These are phyloP conservation scores for Ananas comosus DNA, from an alignment of 176 grass and related monocot species.

Conservation along the genomic window DNA sequence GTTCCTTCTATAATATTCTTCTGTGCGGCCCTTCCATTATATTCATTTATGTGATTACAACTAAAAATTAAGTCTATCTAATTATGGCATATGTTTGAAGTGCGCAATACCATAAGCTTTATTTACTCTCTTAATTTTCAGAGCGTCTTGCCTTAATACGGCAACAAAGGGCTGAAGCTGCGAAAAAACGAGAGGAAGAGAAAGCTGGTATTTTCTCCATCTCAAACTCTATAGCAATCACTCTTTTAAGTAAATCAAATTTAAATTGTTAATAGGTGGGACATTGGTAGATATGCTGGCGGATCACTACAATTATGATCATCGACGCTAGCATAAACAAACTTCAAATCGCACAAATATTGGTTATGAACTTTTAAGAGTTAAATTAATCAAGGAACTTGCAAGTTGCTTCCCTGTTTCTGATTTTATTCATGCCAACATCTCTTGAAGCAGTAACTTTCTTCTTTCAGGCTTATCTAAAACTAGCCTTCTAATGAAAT, in stretches of 20 bases:
- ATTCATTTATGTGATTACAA: too few relatives aligned
- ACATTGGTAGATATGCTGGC: neutral
- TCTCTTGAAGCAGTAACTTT: neutral
- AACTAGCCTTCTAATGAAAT: neutral
- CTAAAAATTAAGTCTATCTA: too few relatives aligned
- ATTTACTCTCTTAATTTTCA: constrained; percentile 18
- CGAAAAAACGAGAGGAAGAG: constrained; percentile 77
- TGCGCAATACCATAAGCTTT: neutral
- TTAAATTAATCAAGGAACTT: neutral
- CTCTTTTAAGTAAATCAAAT: neutral
- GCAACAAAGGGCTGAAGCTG: constrained; percentile 72
- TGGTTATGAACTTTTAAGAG: neutral
- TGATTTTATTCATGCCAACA: neutral
- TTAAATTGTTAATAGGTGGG: neutral
- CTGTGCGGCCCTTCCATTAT: too few relatives aligned
- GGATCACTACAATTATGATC: neutral
- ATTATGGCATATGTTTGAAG: too few relatives aligned
- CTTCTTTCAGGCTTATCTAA: neutral
- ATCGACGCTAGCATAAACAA: neutral
- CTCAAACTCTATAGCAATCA: constrained; percentile 3
- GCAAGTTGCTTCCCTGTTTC: neutral
- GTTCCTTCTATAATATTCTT: too few relatives aligned
- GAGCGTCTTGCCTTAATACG: constrained; percentile 64
- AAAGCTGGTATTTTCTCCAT: constrained; percentile 51
- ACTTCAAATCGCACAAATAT: neutral